A percentile compares a stretch with the other conserved stretches of the same genome.
phyloP scores from a whole-genome alignment of 495 filamentous ascomycete species.

The Aspergillus homomorphus region DNA sequence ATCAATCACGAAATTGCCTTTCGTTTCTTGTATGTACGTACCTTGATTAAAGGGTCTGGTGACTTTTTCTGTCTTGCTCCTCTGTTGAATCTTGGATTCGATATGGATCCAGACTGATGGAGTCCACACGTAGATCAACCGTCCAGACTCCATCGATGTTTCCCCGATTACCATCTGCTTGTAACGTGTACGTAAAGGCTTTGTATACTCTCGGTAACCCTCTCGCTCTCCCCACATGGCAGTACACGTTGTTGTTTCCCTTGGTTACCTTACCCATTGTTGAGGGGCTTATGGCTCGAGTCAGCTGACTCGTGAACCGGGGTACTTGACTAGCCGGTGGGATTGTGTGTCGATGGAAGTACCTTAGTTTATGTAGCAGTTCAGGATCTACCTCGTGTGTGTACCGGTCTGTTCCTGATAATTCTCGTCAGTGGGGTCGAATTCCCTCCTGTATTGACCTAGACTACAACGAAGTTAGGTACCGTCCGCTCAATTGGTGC shows the following conservation, averaged over 20 bases:
- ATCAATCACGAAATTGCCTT: background rate
- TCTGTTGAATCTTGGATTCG: background rate
- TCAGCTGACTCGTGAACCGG: background rate
- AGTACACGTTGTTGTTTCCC: background rate
- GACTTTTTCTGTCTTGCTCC: no score
- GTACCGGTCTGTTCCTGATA: background rate
- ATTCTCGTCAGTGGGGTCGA: slow-evolving; percentile 1
- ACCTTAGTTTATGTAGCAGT: no score
- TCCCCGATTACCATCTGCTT: no score
- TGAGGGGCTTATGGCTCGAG: background rate
- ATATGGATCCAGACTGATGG: background rate
- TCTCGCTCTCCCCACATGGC: background rate
- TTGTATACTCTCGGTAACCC: no score
- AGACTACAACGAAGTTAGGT: background rate
- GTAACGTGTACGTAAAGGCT: no score
- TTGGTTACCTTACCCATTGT: no score
- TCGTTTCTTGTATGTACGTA: background rate
- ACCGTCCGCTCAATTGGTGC: background rate
- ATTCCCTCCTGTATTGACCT: background rate
- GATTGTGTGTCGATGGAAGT: background rate
- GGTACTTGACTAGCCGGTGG: background rate
- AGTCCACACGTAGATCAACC: slow-evolving; percentile 2
- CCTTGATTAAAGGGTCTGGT: background rate
- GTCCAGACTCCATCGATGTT: background rate
- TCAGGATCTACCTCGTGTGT: no score